These are phyloP conservation scores for Cucumis sativus DNA, from an alignment of 306 rosid species.

Conservation along the genomic window Cucumber_9930_V3 NC_026655.2:25619501-25620000, in stretches of 20 bases:
- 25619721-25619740: background rate
- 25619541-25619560: conserved; percentile 79
- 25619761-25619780: no score
- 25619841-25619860: no score
- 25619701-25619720: background rate
- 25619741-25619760: background rate
- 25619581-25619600: conserved; percentile 94
- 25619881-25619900: no score
- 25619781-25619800: no score
- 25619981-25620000: no score
- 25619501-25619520: background rate
- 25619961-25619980: no score
- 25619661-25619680: background rate
- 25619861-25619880: no score
- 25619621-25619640: conserved; percentile 16
- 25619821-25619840: no score
- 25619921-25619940: no score
- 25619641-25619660: background rate
- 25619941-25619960: no score
- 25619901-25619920: no score
- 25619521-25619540: conserved; percentile 2
- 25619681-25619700: background rate
- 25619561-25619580: conserved; percentile 99
- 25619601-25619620: conserved; percentile 96
- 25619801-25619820: no score